These are phyloP conservation scores for Petunia hybrid DNA, from an alignment of 305 asterid species.

Conservation along the genomic window DNA sequence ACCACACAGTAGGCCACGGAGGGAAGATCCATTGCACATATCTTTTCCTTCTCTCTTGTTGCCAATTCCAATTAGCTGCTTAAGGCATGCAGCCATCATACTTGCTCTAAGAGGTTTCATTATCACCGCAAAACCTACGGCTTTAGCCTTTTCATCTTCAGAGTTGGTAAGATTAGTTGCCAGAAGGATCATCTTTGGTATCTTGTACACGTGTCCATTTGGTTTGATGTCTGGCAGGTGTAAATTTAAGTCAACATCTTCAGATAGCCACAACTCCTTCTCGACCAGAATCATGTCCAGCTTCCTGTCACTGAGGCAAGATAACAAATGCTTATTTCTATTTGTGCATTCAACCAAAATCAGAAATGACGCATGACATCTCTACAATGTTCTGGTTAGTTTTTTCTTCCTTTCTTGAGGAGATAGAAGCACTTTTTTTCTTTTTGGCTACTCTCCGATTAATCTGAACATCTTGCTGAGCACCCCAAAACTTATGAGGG, in stretches of 20 bases:
- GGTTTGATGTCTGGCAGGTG: conserved; percentile 54
- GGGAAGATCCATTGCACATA: conserved; percentile 46
- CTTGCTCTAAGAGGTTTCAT: conserved; percentile 90
- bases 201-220: conserved; percentile 54
- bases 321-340: conserved; percentile 26
- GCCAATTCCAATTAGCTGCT: conserved; percentile 68
- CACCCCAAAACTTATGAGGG: conserved; percentile 1
- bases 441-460: not conserved
- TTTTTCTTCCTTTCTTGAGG: not conserved
- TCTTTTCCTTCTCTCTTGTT: conserved; percentile 55
- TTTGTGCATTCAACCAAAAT: not conserved
- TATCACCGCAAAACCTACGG: conserved; percentile 74
- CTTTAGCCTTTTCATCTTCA: conserved; percentile 75
- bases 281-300: conserved; percentile 80
- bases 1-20: conserved; percentile 67
- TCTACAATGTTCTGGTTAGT: not conserved
- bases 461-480: conserved; percentile 8
- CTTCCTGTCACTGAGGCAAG: conserved; percentile 56
- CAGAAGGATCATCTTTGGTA: conserved; percentile 80
- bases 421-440: not conserved
- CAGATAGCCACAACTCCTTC: conserved; percentile 79
- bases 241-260: conserved; percentile 50
- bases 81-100: conserved; percentile 88
- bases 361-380: not conserved
- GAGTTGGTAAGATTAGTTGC: conserved; percentile 63